These are phyloP conservation scores for Tetraselmis chui DNA, from an alignment of 139 green algal genomes.

Conservation along the genomic window DNA sequence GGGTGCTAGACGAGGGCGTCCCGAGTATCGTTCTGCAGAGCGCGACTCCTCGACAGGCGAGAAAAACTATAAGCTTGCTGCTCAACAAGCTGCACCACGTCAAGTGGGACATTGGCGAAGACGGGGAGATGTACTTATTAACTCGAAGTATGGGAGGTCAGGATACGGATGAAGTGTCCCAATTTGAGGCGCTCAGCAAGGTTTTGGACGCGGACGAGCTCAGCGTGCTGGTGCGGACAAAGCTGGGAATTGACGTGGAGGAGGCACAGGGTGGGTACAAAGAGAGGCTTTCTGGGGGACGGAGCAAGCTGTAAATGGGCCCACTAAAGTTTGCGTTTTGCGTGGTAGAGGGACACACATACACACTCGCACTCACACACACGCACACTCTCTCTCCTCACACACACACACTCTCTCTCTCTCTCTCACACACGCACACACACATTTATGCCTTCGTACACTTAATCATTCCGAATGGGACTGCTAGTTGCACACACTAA, in stretches of 20 bases:
- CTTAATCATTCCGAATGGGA: too few species aligned
- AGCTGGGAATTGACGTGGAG: slow-evolving; percentile 9
- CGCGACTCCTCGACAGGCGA: background rate
- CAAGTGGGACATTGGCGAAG: slow-evolving; percentile 1
- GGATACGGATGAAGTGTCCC: background rate
- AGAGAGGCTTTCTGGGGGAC: background rate
- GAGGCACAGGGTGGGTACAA: slow-evolving; percentile 8
- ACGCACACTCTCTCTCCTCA: too few species aligned
- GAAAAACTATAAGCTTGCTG: slow-evolving; percentile 2
- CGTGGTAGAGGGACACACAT: too few species aligned
- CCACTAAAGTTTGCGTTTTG: too few species aligned
- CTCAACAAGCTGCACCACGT: slow-evolving; percentile 4
- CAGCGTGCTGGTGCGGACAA: slow-evolving; percentile 1
- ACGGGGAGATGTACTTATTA: slow-evolving; percentile 1
- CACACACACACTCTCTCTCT: too few species aligned
- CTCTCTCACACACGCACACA: too few species aligned
- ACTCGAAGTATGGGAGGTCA: too few species aligned
- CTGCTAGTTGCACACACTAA: too few species aligned
- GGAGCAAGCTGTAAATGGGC: background rate
- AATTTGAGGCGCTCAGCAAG: slow-evolving; percentile 9
- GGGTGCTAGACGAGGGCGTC: background rate
- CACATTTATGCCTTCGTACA: too few species aligned
- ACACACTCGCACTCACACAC: too few species aligned
- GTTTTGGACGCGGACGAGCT: slow-evolving; percentile 9
- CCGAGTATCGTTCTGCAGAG: slow-evolving; percentile 2